These are phyloP conservation scores for Teunomyces cretensis DNA, from an alignment of 805 yeast species.

Conservation along the genomic window DNA sequence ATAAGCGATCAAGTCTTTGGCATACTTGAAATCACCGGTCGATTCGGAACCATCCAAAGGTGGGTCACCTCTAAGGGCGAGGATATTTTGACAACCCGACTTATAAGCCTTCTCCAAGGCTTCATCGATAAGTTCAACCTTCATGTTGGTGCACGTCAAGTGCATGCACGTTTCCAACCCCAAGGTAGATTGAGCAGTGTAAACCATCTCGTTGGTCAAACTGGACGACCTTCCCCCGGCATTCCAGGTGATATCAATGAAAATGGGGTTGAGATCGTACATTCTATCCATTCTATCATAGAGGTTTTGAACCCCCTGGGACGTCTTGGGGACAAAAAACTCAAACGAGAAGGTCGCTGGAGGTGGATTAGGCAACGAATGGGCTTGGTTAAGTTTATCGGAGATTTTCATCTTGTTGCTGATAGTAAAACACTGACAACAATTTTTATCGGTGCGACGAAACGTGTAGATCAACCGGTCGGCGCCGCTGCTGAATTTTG, in stretches of 20 bases:
- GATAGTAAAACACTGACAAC: not conserved
- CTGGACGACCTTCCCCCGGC: slow-evolving; percentile 91
- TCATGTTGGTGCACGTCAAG: slow-evolving; percentile 95
- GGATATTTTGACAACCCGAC: slow-evolving; percentile 92
- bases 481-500: not conserved
- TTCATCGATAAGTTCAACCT: slow-evolving; percentile 70
- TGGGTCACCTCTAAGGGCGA: slow-evolving; percentile 95
- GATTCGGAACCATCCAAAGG: slow-evolving; percentile 74
- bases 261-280: slow-evolving; percentile 88
- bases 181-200: slow-evolving; percentile 83
- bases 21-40: slow-evolving; percentile 83
- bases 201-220: slow-evolving; percentile 86
- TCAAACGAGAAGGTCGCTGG: slow-evolving; percentile 88
- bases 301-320: slow-evolving; percentile 93
- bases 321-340: slow-evolving; percentile 95
- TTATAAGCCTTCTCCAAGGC: slow-evolving; percentile 83
- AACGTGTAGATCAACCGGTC: slow-evolving; percentile 2
- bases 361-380: slow-evolving; percentile 37
- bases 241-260: slow-evolving; percentile 97
- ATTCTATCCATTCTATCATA: slow-evolving; percentile 97
- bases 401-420: slow-evolving; percentile 36
- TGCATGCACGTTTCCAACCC: slow-evolving; percentile 98
- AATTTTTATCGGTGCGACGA: not conserved
- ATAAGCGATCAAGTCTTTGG: slow-evolving; percentile 79
- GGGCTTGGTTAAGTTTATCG: slow-evolving; percentile 44